phyloP scores from a whole-genome alignment of 2,329 filamentous ascomycete species.

The Ascochyta lentis region DNA sequence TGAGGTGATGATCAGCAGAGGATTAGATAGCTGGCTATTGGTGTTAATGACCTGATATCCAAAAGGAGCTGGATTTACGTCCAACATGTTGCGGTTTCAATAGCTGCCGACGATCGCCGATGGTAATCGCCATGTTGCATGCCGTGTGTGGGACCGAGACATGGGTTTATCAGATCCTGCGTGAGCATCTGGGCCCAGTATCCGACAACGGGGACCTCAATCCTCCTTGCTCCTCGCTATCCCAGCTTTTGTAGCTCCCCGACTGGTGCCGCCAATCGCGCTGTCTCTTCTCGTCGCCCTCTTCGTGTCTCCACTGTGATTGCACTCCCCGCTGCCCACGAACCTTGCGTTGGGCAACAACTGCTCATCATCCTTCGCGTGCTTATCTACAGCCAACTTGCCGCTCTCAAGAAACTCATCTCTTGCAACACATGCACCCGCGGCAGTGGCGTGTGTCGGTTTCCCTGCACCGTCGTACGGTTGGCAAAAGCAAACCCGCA shows the following conservation, averaged over 20 bases:
- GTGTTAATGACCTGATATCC: not conserved
- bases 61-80: not conserved
- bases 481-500: conserved; percentile 47
- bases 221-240: not conserved
- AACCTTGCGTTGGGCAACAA: conserved; percentile 13
- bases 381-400: not conserved
- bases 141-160: not conserved
- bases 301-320: not conserved
- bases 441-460: conserved; percentile 8
- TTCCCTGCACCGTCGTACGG: conserved; percentile 38
- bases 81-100: not conserved
- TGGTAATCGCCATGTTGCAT: not conserved
- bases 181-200: not conserved
- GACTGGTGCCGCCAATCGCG: not conserved
- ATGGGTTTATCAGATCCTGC: not conserved
- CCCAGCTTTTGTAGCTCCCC: not conserved
- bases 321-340: not conserved
- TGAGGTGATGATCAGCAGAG: not conserved
- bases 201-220: conserved; percentile 3
- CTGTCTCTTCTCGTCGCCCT: not conserved
- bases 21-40: not conserved
- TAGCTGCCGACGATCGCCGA: conserved; percentile 4
- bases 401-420: not conserved
- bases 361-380: conserved; percentile 3
- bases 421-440: not conserved